Conservation (phyloP, 371 early-diverging fungal species). For the Parasitella parasitica region DNA sequence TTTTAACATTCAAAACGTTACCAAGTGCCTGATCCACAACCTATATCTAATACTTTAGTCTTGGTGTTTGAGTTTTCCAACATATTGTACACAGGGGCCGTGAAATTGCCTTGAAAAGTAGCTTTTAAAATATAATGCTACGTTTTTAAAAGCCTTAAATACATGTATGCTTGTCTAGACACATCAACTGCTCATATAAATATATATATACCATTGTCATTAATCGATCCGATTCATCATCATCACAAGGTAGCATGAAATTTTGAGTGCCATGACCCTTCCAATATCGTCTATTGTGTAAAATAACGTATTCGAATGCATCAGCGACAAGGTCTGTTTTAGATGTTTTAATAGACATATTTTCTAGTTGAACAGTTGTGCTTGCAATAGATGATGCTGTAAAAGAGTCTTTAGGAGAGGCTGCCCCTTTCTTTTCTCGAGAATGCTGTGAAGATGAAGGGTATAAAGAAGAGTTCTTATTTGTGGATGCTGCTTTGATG, state of each 20-base stretch:
- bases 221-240: constrained; percentile 43
- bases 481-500: constrained; percentile 8
- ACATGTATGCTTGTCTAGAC: not conserved
- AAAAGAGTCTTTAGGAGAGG: not conserved
- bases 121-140: constrained; percentile 47
- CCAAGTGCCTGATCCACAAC: constrained; percentile 49
- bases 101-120: constrained; percentile 35
- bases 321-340: not conserved
- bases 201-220: constrained; percentile 36
- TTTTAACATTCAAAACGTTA: constrained; percentile 5
- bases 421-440: not conserved
- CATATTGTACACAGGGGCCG: constrained; percentile 23
- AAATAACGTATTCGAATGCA: not conserved
- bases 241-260: constrained; percentile 35
- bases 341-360: not conserved
- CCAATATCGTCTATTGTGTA: constrained; percentile 10
- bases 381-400: constrained; percentile 4
- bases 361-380: not conserved
- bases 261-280: constrained; percentile 8
- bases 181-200: no score
- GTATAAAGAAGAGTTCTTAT: constrained; percentile 10
- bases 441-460: not conserved
- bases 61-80: constrained; percentile 1
- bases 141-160: not conserved
- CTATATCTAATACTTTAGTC: constrained; percentile 37